A percentile compares a stretch with the other conserved stretches of the same genome.
Evolutionary conservation across 2,329 filamentous ascomycete genomes (phyloP).

Genomic region (Cladorrhinum sp.): DNA sequence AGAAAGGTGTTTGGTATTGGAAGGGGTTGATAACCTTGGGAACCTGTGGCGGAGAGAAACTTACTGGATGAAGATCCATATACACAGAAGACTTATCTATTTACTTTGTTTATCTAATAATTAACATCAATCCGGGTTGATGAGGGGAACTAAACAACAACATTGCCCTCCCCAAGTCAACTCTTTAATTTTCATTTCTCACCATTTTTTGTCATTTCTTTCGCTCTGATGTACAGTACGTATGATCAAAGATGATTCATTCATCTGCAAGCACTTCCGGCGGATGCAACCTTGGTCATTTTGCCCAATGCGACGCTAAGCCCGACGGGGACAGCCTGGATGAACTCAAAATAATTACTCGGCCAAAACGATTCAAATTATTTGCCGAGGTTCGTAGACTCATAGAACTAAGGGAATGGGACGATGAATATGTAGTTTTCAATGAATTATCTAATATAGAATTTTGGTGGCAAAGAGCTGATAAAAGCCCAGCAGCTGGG

Average conservation of each 20-base stretch:
- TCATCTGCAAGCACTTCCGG: neutral
- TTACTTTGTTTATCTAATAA: neutral
- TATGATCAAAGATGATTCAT: neutral
- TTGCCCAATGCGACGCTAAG: conserved; percentile 1
- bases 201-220: neutral
- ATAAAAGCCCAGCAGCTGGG: neutral
- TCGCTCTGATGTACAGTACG: neutral
- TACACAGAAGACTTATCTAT: neutral
- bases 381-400: neutral
- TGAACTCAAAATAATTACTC: neutral
- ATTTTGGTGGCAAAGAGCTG: neutral
- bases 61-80: neutral
- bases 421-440: neutral
- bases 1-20: conserved; percentile 9
- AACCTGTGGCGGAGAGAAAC: neutral
- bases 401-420: neutral
- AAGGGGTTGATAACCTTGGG: neutral
- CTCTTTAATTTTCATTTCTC: neutral
- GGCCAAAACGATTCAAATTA: neutral
- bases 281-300: neutral
- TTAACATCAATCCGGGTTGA: neutral
- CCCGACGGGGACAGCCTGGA: neutral
- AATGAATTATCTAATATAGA: neutral
- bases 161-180: too few species aligned
- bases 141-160: too few species aligned